Percentiles rank a stretch among this genome's conserved stretches.
phyloP scores from a whole-genome alignment of 352 stramenopile species.

The Globisporangium orthogonon region DNA sequence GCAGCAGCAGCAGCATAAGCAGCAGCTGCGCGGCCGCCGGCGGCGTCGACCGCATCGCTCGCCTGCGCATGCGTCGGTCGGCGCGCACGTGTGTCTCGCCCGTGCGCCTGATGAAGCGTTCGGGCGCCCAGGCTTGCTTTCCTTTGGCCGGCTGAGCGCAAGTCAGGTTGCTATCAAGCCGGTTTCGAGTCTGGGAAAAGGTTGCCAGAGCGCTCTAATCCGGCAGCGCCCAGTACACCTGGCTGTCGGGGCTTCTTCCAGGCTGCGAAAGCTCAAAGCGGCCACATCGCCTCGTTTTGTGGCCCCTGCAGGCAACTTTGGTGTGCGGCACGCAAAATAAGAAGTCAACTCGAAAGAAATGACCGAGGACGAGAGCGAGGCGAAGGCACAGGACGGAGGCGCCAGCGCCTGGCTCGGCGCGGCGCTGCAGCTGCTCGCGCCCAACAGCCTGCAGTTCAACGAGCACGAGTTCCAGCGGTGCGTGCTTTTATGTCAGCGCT shows the following conservation, averaged over 20 bases:
- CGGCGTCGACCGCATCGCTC: neutral
- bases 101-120: neutral
- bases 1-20: neutral
- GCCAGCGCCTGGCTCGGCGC: slow-evolving; percentile 25
- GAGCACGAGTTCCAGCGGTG: slow-evolving; percentile 70
- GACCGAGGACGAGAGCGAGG: no score
- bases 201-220: neutral
- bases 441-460: slow-evolving; percentile 73
- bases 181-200: neutral
- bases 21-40: neutral
- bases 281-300: no score
- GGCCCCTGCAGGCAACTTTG: no score
- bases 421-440: slow-evolving; percentile 45
- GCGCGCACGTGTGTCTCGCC: no score
- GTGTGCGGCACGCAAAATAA: no score
- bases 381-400: no score
- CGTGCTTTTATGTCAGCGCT: neutral
- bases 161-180: neutral
- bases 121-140: neutral
- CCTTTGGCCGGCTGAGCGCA: neutral
- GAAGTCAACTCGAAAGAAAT: no score
- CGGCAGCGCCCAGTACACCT: no score
- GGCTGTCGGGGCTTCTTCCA: no score
- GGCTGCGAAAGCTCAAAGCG: no score
- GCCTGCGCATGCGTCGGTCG: no score